Base-by-base conservation (phyloP, 768 basidiomycete species). In the Mycena galericulata region DNA sequence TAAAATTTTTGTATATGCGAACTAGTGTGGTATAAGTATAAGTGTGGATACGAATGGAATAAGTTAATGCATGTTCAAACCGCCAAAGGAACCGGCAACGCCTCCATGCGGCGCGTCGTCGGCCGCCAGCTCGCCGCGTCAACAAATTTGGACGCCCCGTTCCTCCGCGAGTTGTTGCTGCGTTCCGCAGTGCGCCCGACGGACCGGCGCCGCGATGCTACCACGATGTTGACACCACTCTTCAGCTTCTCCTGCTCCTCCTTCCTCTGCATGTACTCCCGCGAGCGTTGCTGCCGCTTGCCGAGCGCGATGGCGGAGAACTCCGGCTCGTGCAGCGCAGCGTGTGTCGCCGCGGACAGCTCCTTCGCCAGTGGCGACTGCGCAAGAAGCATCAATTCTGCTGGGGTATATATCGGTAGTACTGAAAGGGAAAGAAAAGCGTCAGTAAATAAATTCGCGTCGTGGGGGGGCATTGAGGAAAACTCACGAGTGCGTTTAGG, bases 371-470 rank as follows among this genome's bases (percentile, higher is more conserved):
- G 49, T 2, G 67, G 67, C 41, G 67, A 69, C 56, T 64, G 49
- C 36, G 67, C 67, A 14, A 69, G 49, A 2, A 41, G 45, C 24
- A 63, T 27, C 8, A 69, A 56, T 41, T 69, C 62, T 1, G 56
- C 40, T 4, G 62, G 56, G 20, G 67, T 69, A 51, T 69, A 69
- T 18, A 69, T 55, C 38, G 62, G 62, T 27, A 69, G 62, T 69
- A 41, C 18, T 6, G 10, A 4, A 3, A 30, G 14, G 4, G 49
- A 26, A n/a, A n/a, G n/a, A n/a, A n/a, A n/a, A n/a, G 9, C 20
- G 41, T 64, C 7, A 59, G 57, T 29, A 30, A n/a, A n/a, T n/a
- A n/a, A n/a, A n/a, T 40, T 29, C 9, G 11, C 20, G 43, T 5
- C 1, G 29, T 4, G 41, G 12, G 14, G 36, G 24, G 3, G 5